These are phyloP conservation scores for Jamesozyma jinghongensis DNA, from an alignment of 805 yeast species.

Conservation along the genomic window DNA sequence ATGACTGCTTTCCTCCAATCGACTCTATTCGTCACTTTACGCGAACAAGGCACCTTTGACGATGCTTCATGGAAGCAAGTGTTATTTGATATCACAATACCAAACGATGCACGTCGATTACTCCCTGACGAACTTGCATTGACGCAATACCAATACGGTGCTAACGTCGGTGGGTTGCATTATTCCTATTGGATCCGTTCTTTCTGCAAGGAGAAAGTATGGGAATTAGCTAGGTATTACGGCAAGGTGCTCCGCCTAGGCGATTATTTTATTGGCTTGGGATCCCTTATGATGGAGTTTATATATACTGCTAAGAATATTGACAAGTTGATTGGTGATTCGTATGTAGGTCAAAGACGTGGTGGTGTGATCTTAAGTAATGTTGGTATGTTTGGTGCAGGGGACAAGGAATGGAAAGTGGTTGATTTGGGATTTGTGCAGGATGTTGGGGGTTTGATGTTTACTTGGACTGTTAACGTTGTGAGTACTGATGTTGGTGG, in stretches of 20 bases:
- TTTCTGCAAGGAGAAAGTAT: slow-evolving; percentile 12
- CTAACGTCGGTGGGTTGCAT: slow-evolving; percentile 22
- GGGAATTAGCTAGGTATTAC: slow-evolving; percentile 17
- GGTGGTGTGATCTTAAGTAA: slow-evolving; percentile 23
- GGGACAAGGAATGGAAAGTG: slow-evolving; percentile 3
- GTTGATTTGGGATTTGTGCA: slow-evolving; percentile 19
- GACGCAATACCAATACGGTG: slow-evolving; percentile 17
- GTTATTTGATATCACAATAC: slow-evolving; percentile 18
- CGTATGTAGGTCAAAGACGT: slow-evolving; percentile 12
- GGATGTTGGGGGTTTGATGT: slow-evolving; percentile 16
- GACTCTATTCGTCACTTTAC: slow-evolving; percentile 14
- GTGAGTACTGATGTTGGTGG: slow-evolving; percentile 18
- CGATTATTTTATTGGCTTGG: slow-evolving; percentile 15
- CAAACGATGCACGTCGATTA: slow-evolving; percentile 13
- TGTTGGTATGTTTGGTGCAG: slow-evolving; percentile 12
- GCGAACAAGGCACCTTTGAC: slow-evolving; percentile 13
- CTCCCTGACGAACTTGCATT: slow-evolving; percentile 13
- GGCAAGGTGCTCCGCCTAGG: slow-evolving; percentile 10
- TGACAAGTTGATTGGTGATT: slow-evolving; percentile 12
- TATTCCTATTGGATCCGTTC: slow-evolving; percentile 18
- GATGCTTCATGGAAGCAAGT: slow-evolving; percentile 13
- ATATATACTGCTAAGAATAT: slow-evolving; percentile 12
- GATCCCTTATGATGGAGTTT: slow-evolving; percentile 16
- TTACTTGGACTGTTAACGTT: slow-evolving; percentile 14
- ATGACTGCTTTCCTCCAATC: slow-evolving; percentile 24